Conservation (phyloP, 257 asterid genomes). For the Gentiana straminea region DNA sequence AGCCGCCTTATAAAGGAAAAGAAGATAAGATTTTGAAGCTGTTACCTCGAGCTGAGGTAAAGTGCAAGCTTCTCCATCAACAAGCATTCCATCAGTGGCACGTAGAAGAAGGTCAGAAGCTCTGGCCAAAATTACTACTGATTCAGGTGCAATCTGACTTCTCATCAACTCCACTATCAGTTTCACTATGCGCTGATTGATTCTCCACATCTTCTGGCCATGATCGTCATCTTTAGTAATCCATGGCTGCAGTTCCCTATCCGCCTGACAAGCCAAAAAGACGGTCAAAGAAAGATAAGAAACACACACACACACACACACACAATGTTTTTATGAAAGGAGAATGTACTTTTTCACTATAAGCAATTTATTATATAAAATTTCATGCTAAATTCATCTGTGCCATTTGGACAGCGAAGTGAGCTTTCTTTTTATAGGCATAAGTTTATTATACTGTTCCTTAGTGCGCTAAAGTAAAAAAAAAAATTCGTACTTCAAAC, state of each 20-base stretch:
- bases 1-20: too few relatives aligned
- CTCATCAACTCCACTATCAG: constrained; percentile 90
- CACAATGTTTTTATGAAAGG: too few relatives aligned
- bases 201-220: constrained; percentile 88
- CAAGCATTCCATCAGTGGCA: constrained; percentile 98
- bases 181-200: constrained; percentile 90
- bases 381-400: too few relatives aligned
- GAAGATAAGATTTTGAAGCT: background rate
- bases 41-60: constrained; percentile 93
- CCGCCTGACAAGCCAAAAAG: constrained; percentile 69
- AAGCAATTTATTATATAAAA: too few relatives aligned
- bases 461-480: too few relatives aligned
- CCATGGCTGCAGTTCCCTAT: constrained; percentile 93
- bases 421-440: background rate
- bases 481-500: too few relatives aligned
- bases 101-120: constrained; percentile 96
- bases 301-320: background rate
- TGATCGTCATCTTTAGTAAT: constrained; percentile 87
- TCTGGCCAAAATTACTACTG: constrained; percentile 70
- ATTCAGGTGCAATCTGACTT: constrained; percentile 81
- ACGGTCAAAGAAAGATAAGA: constrained; percentile 14
- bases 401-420: background rate
- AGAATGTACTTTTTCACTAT: too few relatives aligned
- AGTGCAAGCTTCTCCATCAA: constrained; percentile 99
- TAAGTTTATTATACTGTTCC: too few relatives aligned